Percentiles rank a stretch among this genome's conserved stretches.
These are phyloP conservation scores for Sphaceloma murrayae DNA, from an alignment of 2,329 filamentous ascomycete species.

Conservation along the genomic window DNA sequence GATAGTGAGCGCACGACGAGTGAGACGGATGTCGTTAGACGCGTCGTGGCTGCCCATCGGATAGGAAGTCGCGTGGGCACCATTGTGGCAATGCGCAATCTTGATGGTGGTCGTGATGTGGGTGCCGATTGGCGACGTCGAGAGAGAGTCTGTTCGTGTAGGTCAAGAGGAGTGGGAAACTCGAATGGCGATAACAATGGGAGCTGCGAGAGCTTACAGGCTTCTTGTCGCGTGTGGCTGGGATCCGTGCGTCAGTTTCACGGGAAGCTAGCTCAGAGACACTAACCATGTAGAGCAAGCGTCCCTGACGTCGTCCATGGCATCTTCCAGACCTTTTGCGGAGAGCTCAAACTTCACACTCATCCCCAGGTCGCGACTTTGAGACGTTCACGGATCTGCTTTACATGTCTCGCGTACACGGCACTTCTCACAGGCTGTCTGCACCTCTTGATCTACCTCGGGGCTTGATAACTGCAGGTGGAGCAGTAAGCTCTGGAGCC, in stretches of 20 bases:
- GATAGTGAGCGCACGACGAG: background rate
- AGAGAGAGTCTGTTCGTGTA: background rate
- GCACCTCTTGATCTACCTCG: no score
- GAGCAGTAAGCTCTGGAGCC: no score
- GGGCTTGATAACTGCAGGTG: no score
- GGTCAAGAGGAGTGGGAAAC: background rate
- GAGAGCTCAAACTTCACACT: background rate
- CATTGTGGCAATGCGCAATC: constrained; percentile 15
- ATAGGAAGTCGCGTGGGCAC: constrained; percentile 17
- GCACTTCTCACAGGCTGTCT: no score
- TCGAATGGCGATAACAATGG: no score
- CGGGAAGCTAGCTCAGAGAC: background rate
- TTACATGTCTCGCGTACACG: no score
- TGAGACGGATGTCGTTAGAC: background rate
- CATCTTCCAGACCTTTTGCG: background rate
- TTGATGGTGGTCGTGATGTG: no score
- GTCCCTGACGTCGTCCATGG: background rate
- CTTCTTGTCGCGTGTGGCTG: constrained; percentile 14
- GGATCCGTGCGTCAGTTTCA: constrained; percentile 3
- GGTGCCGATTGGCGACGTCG: no score
- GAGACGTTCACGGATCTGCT: no score
- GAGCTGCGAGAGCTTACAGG: constrained; percentile 7
- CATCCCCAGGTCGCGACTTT: background rate
- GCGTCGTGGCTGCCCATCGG: constrained; percentile 14
- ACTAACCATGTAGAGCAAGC: background rate